Evolutionary conservation across 23 red algal species (phyloP).

Genomic region (Cyanidioschyzon merolae): DNA sequence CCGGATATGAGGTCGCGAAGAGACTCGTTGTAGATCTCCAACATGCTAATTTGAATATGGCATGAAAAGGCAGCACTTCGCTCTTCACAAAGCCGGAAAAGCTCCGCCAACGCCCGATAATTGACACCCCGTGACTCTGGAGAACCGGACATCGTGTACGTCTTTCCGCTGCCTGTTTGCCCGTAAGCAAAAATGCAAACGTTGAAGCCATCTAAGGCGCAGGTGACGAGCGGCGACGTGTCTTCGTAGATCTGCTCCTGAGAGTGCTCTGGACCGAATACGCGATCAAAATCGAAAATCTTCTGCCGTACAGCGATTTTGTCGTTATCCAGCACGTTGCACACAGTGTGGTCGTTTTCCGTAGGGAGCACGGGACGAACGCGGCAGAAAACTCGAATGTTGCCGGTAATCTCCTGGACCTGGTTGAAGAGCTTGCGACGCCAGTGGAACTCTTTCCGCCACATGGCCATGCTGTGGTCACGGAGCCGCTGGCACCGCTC

Average conservation of each 20-base stretch:
- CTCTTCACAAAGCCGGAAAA: constrained; percentile 66
- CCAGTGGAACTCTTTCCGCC: constrained; percentile 53
- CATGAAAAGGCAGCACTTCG: constrained; percentile 37
- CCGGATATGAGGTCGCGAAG: constrained; percentile 63
- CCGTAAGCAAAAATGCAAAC: constrained; percentile 99
- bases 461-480: constrained; percentile 7
- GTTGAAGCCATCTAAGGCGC: constrained; percentile 85
- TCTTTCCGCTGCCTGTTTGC: constrained; percentile 86
- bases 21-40: constrained; percentile 97
- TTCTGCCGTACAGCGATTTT: constrained; percentile 29
- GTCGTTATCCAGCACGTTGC: not conserved
- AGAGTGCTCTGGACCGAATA: constrained; percentile 38
- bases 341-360: not conserved
- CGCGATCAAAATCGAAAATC: constrained; percentile 77
- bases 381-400: constrained; percentile 98
- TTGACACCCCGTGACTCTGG: constrained; percentile 64
- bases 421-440: constrained; percentile 79
- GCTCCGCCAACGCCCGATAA: constrained; percentile 64
- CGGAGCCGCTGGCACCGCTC: not conserved
- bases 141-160: constrained; percentile 76
- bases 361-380: constrained; percentile 36
- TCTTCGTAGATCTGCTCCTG: constrained; percentile 74
- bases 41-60: constrained; percentile 54
- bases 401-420: constrained; percentile 85
- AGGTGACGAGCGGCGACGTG: constrained; percentile 60